Evolutionary conservation across 495 filamentous ascomycete species (phyloP).

Genomic region (Neurospora sublineolata): DNA sequence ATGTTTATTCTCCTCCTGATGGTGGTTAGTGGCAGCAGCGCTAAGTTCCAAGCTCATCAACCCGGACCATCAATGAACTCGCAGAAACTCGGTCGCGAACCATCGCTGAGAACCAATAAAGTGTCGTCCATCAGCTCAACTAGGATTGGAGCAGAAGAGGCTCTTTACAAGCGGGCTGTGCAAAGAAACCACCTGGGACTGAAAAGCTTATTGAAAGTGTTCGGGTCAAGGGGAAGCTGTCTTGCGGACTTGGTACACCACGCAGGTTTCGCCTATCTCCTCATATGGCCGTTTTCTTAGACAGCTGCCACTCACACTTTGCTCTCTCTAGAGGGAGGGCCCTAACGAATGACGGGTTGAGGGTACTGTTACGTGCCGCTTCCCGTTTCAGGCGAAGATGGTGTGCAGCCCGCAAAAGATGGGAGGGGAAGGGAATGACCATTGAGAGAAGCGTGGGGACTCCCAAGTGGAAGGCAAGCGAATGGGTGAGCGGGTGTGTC

Average conservation of each 20-base stretch:
- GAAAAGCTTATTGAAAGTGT: background rate
- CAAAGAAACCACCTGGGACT: background rate
- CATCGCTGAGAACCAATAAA: background rate
- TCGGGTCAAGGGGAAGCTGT: background rate
- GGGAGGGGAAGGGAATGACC: slow-evolving; percentile 12
- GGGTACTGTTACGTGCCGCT: background rate
- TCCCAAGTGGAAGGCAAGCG: slow-evolving; percentile 17
- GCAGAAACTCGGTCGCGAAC: background rate
- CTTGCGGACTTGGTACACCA: no score
- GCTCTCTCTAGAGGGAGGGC: background rate
- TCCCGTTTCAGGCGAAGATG: slow-evolving; percentile 4
- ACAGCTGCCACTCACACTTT: no score
- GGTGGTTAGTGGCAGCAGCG: no score
- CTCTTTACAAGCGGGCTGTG: background rate
- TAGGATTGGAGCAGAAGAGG: background rate
- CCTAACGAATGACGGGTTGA: background rate
- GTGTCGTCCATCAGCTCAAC: background rate
- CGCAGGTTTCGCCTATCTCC: no score
- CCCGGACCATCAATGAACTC: no score
- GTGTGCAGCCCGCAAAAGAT: slow-evolving; percentile 13
- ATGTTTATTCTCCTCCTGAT: no score
- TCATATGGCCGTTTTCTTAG: no score
- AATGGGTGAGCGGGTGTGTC: background rate
- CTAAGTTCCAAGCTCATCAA: no score
- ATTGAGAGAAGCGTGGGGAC: slow-evolving; percentile 5